Evolutionary conservation across 495 filamentous ascomycete genomes (phyloP).

Genomic region (Aspergillus bertholletiae): DNA sequence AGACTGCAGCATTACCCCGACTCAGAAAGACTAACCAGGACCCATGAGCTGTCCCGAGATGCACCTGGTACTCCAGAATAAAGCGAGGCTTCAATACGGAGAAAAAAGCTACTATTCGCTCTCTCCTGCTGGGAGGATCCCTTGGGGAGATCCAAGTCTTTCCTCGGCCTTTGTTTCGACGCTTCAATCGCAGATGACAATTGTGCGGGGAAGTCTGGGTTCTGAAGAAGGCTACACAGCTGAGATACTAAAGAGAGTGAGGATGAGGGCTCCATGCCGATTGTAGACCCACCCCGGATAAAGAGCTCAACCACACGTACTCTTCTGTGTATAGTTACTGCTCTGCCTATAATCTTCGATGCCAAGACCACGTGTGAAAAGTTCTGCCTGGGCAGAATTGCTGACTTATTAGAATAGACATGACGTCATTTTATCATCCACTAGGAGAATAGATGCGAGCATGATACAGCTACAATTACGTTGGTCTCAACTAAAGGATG

Average conservation of each 20-base stretch:
- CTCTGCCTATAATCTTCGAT: neutral
- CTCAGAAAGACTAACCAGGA: constrained; percentile 2
- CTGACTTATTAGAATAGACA: constrained; percentile 8
- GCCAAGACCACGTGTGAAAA: constrained; percentile 1
- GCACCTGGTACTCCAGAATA: neutral
- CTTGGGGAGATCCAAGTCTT: neutral
- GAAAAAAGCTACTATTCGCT: neutral
- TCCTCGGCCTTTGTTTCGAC: neutral
- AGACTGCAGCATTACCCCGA: neutral
- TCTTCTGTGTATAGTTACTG: neutral
- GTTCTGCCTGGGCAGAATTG: constrained; percentile 17
- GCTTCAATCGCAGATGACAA: constrained; percentile 4
- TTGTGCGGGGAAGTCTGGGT: constrained; percentile 7
- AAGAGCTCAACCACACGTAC: neutral
- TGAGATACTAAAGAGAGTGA: constrained; percentile 6
- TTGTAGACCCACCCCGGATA: neutral
- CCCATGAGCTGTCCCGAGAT: neutral
- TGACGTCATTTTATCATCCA: neutral
- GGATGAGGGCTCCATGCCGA: neutral
- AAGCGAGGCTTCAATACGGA: constrained; percentile 10
- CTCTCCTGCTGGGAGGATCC: neutral
- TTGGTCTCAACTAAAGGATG: no score
- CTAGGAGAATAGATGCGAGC: no score
- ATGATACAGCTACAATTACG: no score
- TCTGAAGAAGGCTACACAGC: constrained; percentile 9